Base-by-base conservation (phyloP, 2,329 filamentous ascomycete genomes). In the Cladosporium sp. region DNA sequence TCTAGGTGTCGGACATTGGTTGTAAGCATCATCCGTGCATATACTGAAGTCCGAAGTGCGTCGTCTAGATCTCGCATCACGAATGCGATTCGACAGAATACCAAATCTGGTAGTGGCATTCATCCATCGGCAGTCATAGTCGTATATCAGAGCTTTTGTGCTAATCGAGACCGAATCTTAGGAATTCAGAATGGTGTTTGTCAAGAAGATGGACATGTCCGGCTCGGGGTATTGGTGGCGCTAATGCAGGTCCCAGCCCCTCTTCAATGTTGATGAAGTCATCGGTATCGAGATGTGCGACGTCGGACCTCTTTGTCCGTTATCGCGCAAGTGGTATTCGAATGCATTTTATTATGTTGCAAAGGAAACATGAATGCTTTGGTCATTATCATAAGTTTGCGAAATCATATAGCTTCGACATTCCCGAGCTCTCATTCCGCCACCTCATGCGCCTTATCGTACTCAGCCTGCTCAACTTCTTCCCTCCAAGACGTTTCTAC, bases 401-500 rank as follows among this genome's bases (percentile, higher is more conserved):
- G 23, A 29, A 40, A 12, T 12, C 18, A 55, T 33, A 18, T 5
- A 14, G 4, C n/a, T 8, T 55, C 5, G 23, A 7, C 21, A 5
- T 26, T 26, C 3, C 23, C 23, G 23, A 26, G 23, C 33, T 14
- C 12, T 56, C 28, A 63, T 26, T 63, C 61, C 6, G 61, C 61
- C n/a, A 46, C 33, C 65, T 67, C n/a, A 62, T 73, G 67, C 37
- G 72, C 72, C 57, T 72, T 67, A 16, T 72, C 72, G 69, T 80
- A 80, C 52, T 79, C 77, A 62, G 76, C 74, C 62, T 79, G 76
- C 7, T 70, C 72, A 2, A 80, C 75, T 64, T 76, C 73, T 1
- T 77, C 74, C 33, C 73, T 67, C 79, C 78, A 80, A 16, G 69
- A 75, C 5, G 77, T 80, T 66, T 76, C 72, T 72, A 40, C 40